phyloP scores from a whole-genome alignment of 805 yeast genomes.

The Spathaspora girioi region DNA sequence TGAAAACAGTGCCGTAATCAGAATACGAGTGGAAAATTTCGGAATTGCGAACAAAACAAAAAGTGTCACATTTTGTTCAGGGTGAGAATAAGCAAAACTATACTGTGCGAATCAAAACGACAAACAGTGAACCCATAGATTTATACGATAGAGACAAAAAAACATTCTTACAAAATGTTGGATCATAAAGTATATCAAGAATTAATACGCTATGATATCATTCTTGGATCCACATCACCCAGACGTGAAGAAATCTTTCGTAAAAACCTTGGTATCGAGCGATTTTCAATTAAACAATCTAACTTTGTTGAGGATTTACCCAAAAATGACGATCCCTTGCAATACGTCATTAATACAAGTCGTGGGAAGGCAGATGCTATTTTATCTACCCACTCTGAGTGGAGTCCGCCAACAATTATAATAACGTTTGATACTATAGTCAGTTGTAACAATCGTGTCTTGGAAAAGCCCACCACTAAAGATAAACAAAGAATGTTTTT shows the following conservation, averaged over 20 bases:
- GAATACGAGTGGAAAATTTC: too few species aligned
- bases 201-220: slow-evolving; percentile 26
- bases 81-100: too few species aligned
- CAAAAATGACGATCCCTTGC: slow-evolving; percentile 36
- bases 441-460: slow-evolving; percentile 53
- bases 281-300: slow-evolving; percentile 52
- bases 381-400: slow-evolving; percentile 14
- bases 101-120: too few species aligned
- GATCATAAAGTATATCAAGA: slow-evolving; percentile 6
- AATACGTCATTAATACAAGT: slow-evolving; percentile 72
- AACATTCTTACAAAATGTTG: neutral
- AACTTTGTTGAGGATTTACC: slow-evolving; percentile 73
- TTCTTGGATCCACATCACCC: slow-evolving; percentile 84
- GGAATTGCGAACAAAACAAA: too few species aligned
- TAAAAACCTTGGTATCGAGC: slow-evolving; percentile 48
- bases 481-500: slow-evolving; percentile 28
- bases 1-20: too few species aligned
- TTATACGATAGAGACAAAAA: too few species aligned
- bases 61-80: too few species aligned
- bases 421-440: slow-evolving; percentile 82
- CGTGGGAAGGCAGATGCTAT: slow-evolving; percentile 50
- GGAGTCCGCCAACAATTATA: slow-evolving; percentile 16
- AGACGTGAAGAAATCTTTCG: slow-evolving; percentile 69
- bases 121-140: too few species aligned
- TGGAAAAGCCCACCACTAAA: slow-evolving; percentile 68